phyloP scores from a whole-genome alignment of 2,329 filamentous ascomycete species.

The Ophiostoma sp. region DNA sequence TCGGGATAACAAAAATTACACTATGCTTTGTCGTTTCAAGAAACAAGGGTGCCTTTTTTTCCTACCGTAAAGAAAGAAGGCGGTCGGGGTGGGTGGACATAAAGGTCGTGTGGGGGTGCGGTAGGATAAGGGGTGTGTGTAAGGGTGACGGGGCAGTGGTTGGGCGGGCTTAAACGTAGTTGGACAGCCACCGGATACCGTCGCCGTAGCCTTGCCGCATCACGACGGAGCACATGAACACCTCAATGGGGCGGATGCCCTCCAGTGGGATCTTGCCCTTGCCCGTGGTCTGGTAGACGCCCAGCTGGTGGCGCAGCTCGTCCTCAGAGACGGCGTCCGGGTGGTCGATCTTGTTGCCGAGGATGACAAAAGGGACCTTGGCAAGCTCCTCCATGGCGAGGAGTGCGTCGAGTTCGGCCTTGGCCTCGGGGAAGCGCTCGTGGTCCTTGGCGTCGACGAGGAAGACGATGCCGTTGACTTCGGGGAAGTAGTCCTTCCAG shows the following conservation, averaged over 20 bases:
- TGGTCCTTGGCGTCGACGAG: constrained; percentile 96
- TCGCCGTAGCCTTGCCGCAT: constrained; percentile 97
- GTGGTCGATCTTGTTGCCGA: constrained; percentile 99
- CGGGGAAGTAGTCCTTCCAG: constrained; percentile 97
- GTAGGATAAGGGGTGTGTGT: neutral
- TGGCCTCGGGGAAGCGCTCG: constrained; percentile 90
- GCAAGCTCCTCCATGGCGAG: constrained; percentile 94
- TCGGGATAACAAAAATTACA: neutral
- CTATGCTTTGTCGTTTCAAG: constrained; percentile 11
- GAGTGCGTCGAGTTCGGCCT: constrained; percentile 94
- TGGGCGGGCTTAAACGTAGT: constrained; percentile 84
- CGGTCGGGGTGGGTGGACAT: neutral
- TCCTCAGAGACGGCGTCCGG: constrained; percentile 94
- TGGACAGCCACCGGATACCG: constrained; percentile 86
- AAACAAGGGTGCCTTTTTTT: neutral
- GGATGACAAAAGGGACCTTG: constrained; percentile 93
- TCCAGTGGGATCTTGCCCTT: constrained; percentile 90
- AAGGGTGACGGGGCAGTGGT: neutral
- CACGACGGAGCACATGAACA: constrained; percentile 99
- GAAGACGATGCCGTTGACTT: constrained; percentile 96
- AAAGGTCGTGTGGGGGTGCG: neutral
- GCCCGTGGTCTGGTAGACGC: constrained; percentile 92
- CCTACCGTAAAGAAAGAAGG: neutral
- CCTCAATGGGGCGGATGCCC: constrained; percentile 90
- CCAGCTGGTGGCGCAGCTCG: constrained; percentile 86